Percentiles rank a stretch among this genome's conserved stretches.
Evolutionary conservation across 2,329 filamentous ascomycete genomes (phyloP).

Genomic region (Neopestalotiopsis rosae): DNA sequence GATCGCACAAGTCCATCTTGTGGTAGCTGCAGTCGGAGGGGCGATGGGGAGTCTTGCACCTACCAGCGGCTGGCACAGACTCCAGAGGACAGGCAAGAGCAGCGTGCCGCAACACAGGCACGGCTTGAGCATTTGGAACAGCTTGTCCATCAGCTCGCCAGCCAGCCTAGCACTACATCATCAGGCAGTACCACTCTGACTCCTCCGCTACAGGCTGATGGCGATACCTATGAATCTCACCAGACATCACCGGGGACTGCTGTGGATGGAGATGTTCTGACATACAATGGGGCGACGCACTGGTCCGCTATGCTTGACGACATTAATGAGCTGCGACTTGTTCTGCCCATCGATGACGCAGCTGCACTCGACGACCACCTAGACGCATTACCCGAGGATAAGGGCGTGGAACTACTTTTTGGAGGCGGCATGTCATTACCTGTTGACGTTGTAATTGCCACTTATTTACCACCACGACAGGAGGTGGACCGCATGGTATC

Average conservation of each 20-base stretch:
- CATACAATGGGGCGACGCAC: constrained; percentile 13
- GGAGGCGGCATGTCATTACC: constrained; percentile 2
- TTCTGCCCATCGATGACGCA: constrained; percentile 1
- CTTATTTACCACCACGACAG: constrained; percentile 2
- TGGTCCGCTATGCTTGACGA: constrained; percentile 16
- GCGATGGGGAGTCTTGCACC: constrained; percentile 7
- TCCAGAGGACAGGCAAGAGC: not conserved
- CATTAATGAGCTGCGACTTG: constrained; percentile 7
- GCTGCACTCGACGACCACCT: not conserved
- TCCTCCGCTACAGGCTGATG: not conserved
- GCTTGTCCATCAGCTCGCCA: constrained; percentile 9
- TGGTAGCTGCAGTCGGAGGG: constrained; percentile 8
- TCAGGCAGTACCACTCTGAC: not conserved
- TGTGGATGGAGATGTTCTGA: not conserved
- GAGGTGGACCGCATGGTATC: constrained; percentile 14
- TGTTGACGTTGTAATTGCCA: not conserved
- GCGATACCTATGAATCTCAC: not conserved
- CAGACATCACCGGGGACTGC: not conserved
- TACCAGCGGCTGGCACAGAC: constrained; percentile 8
- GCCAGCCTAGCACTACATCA: not conserved
- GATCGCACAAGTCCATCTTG: constrained; percentile 6
- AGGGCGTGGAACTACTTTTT: constrained; percentile 4
- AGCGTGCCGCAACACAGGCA: not conserved
- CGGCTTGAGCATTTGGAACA: constrained; percentile 11
- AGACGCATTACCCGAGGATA: not conserved